Evolutionary conservation across 352 stramenopile genomes (phyloP).

Genomic region (Phytophthora macrochlamydospora): DNA sequence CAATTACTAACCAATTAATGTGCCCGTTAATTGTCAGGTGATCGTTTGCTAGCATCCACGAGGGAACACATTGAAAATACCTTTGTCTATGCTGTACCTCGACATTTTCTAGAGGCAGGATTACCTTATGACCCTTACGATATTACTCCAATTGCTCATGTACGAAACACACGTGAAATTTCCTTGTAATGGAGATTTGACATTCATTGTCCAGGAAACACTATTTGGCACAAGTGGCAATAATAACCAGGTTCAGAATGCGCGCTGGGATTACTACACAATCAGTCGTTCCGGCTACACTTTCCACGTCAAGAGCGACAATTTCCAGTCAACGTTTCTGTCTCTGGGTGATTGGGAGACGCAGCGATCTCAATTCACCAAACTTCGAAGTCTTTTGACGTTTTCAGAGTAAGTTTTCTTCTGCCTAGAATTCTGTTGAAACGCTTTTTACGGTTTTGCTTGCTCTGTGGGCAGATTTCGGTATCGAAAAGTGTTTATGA

Average conservation of each 20-base stretch:
- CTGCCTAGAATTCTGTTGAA: not conserved
- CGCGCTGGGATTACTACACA: conserved; percentile 74
- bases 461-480: conserved; percentile 47
- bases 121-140: conserved; percentile 72
- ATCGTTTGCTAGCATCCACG: conserved; percentile 22
- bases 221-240: conserved; percentile 29
- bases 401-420: conserved; percentile 55
- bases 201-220: conserved; percentile 9
- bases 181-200: too few species aligned
- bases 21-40: conserved; percentile 6
- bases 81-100: conserved; percentile 72
- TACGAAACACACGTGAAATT: conserved; percentile 20
- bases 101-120: conserved; percentile 52
- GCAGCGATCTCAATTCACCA: conserved; percentile 51
- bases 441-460: not conserved
- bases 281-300: conserved; percentile 61
- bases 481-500: conserved; percentile 67
- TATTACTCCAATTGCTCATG: conserved; percentile 62
- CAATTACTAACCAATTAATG: not conserved
- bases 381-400: conserved; percentile 33
- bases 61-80: conserved; percentile 37
- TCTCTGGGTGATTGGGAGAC: conserved; percentile 54
- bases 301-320: conserved; percentile 61
- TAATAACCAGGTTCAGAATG: conserved; percentile 32
- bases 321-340: conserved; percentile 48